phyloP scores from a whole-genome alignment of 2,329 filamentous ascomycete species.

The Penicillium sp. region DNA sequence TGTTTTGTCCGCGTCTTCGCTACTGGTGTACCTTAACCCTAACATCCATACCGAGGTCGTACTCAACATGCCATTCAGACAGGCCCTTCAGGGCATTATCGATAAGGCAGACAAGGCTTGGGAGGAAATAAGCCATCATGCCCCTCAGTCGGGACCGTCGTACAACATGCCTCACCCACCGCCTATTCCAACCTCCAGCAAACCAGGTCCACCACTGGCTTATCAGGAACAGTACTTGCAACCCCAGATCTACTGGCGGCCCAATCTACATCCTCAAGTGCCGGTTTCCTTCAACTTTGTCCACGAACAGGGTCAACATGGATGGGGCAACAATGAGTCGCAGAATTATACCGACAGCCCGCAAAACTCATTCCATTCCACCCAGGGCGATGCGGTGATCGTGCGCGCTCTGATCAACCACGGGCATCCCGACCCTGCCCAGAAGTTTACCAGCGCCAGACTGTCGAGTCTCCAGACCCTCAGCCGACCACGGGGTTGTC shows the following conservation, averaged over 20 bases:
- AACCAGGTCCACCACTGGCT: slow-evolving; percentile 17
- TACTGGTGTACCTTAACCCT: slow-evolving; percentile 7
- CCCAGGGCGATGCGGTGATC: slow-evolving; percentile 26
- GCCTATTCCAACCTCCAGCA: slow-evolving; percentile 27
- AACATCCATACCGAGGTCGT: slow-evolving; percentile 17
- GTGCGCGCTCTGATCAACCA: slow-evolving; percentile 29
- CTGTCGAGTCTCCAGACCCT: slow-evolving; percentile 29
- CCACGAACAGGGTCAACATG: slow-evolving; percentile 29
- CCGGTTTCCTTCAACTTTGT: slow-evolving; percentile 27
- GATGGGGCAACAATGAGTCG: slow-evolving; percentile 30
- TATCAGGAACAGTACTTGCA: slow-evolving; percentile 24
- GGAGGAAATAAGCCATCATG: slow-evolving; percentile 20
- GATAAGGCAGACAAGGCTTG: slow-evolving; percentile 29
- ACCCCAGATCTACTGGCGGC: slow-evolving; percentile 28
- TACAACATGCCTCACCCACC: slow-evolving; percentile 24
- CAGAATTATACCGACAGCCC: slow-evolving; percentile 29
- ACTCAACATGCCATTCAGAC: slow-evolving; percentile 31
- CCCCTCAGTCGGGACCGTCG: slow-evolving; percentile 13
- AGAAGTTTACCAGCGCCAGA: slow-evolving; percentile 30
- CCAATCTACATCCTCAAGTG: slow-evolving; percentile 25
- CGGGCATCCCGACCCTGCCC: slow-evolving; percentile 24
- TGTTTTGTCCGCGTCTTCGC: slow-evolving; percentile 9
- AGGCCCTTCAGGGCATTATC: slow-evolving; percentile 25
- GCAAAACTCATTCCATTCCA: slow-evolving; percentile 30
- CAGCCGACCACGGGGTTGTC: slow-evolving; percentile 27